These are phyloP conservation scores for Saitozyma podzolica DNA, from an alignment of 768 basidiomycete genomes.

Conservation along the genomic window DNA sequence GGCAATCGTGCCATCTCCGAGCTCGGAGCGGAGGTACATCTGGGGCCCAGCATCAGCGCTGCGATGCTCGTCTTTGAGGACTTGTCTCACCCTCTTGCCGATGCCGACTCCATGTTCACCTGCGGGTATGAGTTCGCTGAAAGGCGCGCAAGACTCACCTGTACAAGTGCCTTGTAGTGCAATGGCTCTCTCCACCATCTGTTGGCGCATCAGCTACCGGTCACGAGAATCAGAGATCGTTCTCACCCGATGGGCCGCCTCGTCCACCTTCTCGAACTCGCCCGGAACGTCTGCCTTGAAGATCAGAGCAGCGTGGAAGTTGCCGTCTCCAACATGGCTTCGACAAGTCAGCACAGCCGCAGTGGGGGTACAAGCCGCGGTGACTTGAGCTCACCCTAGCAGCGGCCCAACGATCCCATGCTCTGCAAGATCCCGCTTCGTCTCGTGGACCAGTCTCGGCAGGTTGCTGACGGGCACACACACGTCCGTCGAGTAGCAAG, in stretches of 20 bases:
- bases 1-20: constrained; percentile 74
- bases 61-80: not conserved
- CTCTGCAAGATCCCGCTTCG: constrained; percentile 69
- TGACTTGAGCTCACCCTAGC: constrained; percentile 28
- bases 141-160: constrained; percentile 3
- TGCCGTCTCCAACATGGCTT: constrained; percentile 52
- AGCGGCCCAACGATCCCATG: constrained; percentile 59
- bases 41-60: not conserved
- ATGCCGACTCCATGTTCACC: constrained; percentile 80
- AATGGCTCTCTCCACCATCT: constrained; percentile 53
- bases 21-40: constrained; percentile 69
- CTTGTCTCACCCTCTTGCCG: constrained; percentile 65
- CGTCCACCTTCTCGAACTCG: constrained; percentile 41
- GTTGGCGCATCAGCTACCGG: not conserved
- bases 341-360: constrained; percentile 8
- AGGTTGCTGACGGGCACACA: constrained; percentile 58
- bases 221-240: not conserved
- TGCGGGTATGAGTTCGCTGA: no score
- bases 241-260: constrained; percentile 39
- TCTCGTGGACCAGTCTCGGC: constrained; percentile 60
- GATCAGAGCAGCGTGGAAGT: constrained; percentile 52
- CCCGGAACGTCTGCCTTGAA: constrained; percentile 27
- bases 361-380: not conserved
- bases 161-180: constrained; percentile 54
- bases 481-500: constrained; percentile 83